phyloP scores from a whole-genome alignment of 371 early-diverging fungal genomes.

The Parasitella parasitica region DNA sequence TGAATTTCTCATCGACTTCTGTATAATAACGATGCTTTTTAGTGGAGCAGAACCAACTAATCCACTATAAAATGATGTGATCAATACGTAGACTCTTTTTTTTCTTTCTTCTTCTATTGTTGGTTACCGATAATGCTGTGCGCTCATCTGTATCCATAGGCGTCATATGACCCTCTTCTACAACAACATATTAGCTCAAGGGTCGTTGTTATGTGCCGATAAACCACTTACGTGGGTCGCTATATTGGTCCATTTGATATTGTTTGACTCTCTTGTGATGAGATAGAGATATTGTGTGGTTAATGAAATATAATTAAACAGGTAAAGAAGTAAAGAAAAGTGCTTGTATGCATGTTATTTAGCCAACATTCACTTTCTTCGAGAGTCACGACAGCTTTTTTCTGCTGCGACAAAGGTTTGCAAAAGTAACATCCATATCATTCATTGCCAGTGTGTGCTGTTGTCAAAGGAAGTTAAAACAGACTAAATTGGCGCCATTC shows the following conservation, averaged over 20 bases:
- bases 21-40: constrained; percentile 79
- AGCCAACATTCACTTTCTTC: background rate
- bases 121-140: background rate
- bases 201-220: background rate
- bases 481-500: too few relatives aligned
- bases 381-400: too few relatives aligned
- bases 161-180: constrained; percentile 9
- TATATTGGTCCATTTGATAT: constrained; percentile 3
- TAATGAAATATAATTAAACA: background rate
- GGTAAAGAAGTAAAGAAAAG: background rate
- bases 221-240: constrained; percentile 11
- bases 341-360: background rate
- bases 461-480: too few relatives aligned
- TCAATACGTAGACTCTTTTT: too few relatives aligned
- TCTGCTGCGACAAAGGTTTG: too few relatives aligned
- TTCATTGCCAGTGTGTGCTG: too few relatives aligned
- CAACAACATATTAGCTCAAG: too few relatives aligned
- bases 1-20: constrained; percentile 81
- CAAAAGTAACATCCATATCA: too few relatives aligned
- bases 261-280: background rate
- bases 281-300: background rate
- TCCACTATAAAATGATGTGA: constrained; percentile 68
- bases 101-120: too few relatives aligned
- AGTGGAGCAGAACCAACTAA: constrained; percentile 87
- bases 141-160: constrained; percentile 10